Evolutionary conservation across 352 stramenopile genomes (phyloP).

Genomic region (Globisporangium orthogonon): DNA sequence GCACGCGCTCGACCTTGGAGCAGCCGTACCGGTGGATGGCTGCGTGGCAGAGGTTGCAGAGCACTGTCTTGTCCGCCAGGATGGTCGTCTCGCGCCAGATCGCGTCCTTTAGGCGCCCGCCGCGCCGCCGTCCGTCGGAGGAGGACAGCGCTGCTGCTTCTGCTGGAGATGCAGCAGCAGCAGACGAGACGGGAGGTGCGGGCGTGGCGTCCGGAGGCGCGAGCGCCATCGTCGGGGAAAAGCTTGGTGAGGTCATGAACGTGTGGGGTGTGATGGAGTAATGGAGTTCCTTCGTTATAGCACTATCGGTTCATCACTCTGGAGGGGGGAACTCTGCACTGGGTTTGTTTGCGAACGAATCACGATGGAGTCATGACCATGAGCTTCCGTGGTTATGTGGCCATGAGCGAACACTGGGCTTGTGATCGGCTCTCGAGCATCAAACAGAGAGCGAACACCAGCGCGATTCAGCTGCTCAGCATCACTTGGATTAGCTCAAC

Average conservation of each 20-base stretch:
- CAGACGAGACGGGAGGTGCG: not conserved
- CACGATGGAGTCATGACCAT: too few species aligned
- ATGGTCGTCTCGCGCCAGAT: constrained; percentile 60
- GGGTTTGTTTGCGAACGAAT: too few species aligned
- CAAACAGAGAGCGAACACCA: too few species aligned
- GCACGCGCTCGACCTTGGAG: constrained; percentile 67
- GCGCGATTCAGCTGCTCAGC: too few species aligned
- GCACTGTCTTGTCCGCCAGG: constrained; percentile 42
- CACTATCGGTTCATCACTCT: too few species aligned
- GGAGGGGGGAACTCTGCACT: too few species aligned
- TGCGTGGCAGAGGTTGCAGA: constrained; percentile 61
- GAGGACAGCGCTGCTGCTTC: not conserved
- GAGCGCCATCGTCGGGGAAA: not conserved
- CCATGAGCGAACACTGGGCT: too few species aligned
- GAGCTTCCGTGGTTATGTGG: too few species aligned
- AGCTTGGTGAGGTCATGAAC: not conserved
- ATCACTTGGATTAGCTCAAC: too few species aligned
- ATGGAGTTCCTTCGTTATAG: not conserved
- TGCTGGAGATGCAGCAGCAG: not conserved
- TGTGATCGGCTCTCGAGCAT: too few species aligned
- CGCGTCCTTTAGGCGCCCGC: constrained; percentile 41
- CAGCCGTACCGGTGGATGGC: constrained; percentile 66
- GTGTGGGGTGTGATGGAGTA: not conserved
- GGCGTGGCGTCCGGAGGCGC: not conserved
- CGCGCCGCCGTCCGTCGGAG: constrained; percentile 22